phyloP scores from a whole-genome alignment of 2,329 filamentous ascomycete genomes.

The Torrubiellomyces zombiae region DNA sequence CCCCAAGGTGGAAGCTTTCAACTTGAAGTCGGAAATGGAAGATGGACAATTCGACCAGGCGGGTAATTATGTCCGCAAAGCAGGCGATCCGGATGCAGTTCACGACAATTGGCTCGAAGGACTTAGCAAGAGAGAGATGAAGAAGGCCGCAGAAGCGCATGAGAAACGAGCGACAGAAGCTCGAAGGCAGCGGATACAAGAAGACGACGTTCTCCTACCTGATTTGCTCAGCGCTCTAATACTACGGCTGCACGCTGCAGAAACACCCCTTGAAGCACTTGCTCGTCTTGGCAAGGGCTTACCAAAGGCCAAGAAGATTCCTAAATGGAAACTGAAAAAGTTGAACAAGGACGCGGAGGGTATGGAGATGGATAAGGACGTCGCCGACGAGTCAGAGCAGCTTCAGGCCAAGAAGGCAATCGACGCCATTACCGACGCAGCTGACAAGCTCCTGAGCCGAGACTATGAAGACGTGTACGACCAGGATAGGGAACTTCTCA shows the following conservation, averaged over 20 bases:
- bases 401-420: conserved; percentile 55
- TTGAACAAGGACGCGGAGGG: conserved; percentile 33
- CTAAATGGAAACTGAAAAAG: conserved; percentile 57
- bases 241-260: conserved; percentile 53
- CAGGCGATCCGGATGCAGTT: conserved; percentile 70
- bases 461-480: conserved; percentile 89
- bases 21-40: conserved; percentile 77
- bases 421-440: conserved; percentile 71
- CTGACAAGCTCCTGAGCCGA: conserved; percentile 68
- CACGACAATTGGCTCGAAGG: conserved; percentile 91
- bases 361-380: conserved; percentile 53
- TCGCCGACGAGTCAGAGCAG: conserved; percentile 49
- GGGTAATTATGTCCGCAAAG: conserved; percentile 85
- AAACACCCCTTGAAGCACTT: conserved; percentile 78
- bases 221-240: conserved; percentile 65
- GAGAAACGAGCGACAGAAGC: conserved; percentile 69
- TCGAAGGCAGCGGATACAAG: conserved; percentile 50
- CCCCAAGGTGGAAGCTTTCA: conserved; percentile 90
- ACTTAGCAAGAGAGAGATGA: conserved; percentile 86
- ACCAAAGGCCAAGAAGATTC: conserved; percentile 39
- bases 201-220: conserved; percentile 57
- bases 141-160: conserved; percentile 69
- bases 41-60: conserved; percentile 83
- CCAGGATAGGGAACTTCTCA: conserved; percentile 64
- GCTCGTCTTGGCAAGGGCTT: conserved; percentile 59